A percentile compares a stretch with the other conserved stretches of the same genome.
phyloP scores from a whole-genome alignment of 2,329 filamentous ascomycete species.

The Cytospora paraplurivora region DNA sequence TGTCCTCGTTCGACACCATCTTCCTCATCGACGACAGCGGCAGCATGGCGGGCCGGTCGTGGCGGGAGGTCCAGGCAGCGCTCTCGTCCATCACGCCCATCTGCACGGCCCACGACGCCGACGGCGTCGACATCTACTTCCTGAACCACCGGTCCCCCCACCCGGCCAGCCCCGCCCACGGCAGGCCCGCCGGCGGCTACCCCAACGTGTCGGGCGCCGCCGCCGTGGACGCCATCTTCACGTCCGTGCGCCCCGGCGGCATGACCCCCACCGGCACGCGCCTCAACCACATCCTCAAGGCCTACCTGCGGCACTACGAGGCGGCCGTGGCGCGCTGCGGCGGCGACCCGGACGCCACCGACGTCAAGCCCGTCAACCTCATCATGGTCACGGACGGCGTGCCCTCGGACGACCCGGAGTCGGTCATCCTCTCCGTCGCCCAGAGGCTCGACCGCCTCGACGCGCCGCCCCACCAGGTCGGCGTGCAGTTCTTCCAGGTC shows the following conservation, averaged over 20 bases:
- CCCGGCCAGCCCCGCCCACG: constrained; percentile 37
- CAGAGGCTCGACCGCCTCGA: constrained; percentile 68
- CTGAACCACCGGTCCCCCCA: constrained; percentile 65
- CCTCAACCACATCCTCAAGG: constrained; percentile 69
- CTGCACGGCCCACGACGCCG: constrained; percentile 75
- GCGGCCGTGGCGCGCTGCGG: constrained; percentile 37
- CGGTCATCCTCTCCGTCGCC: constrained; percentile 67
- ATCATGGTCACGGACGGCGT: constrained; percentile 92
- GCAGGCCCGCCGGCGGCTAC: constrained; percentile 57
- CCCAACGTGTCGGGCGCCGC: constrained; percentile 60
- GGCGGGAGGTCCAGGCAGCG: constrained; percentile 72
- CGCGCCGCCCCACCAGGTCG: constrained; percentile 79
- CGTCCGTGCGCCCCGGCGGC: constrained; percentile 62
- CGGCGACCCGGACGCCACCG: constrained; percentile 43
- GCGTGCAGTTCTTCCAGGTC: constrained; percentile 95
- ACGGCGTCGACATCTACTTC: constrained; percentile 92
- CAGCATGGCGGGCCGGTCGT: constrained; percentile 77
- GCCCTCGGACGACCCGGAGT: constrained; percentile 77
- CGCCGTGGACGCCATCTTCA: constrained; percentile 70
- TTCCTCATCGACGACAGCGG: constrained; percentile 93
- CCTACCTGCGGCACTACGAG: constrained; percentile 66
- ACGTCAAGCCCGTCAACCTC: constrained; percentile 79
- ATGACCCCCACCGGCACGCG: constrained; percentile 75
- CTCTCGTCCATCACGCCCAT: constrained; percentile 77
- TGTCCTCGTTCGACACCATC: constrained; percentile 79